Conservation (phyloP, 805 yeast species). For the Hanseniaspora occidentalis region DNA sequence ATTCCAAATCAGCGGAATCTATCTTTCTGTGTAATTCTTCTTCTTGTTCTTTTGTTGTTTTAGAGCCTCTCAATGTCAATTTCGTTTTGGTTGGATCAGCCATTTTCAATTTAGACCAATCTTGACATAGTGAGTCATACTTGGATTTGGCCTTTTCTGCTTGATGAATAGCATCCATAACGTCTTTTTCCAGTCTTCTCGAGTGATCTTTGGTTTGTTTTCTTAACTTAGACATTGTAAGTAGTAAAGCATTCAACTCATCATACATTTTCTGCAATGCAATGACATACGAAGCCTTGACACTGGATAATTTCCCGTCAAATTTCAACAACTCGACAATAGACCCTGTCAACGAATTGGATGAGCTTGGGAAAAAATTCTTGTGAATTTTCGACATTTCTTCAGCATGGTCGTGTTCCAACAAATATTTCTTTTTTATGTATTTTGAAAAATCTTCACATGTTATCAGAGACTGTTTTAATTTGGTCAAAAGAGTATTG, state of each 20-base stretch:
- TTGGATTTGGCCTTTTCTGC: slow-evolving; percentile 82
- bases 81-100: slow-evolving; percentile 79
- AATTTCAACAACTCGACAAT: slow-evolving; percentile 59
- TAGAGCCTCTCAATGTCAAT: slow-evolving; percentile 67
- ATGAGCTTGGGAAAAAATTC: slow-evolving; percentile 24
- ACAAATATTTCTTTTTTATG: slow-evolving; percentile 61
- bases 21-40: slow-evolving; percentile 78
- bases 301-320: slow-evolving; percentile 65
- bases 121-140: slow-evolving; percentile 72
- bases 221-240: slow-evolving; percentile 58
- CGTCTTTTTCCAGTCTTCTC: slow-evolving; percentile 70
- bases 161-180: slow-evolving; percentile 61
- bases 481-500: slow-evolving; percentile 54
- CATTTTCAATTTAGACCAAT: slow-evolving; percentile 67
- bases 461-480: slow-evolving; percentile 69
- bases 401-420: slow-evolving; percentile 66
- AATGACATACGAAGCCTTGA: slow-evolving; percentile 63
- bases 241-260: slow-evolving; percentile 60
- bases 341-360: slow-evolving; percentile 48
- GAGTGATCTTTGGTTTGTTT: slow-evolving; percentile 75
- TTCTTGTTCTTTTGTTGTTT: slow-evolving; percentile 72
- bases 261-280: slow-evolving; percentile 78
- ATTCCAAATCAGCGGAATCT: slow-evolving; percentile 76
- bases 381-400: slow-evolving; percentile 63
- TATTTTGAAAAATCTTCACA: slow-evolving; percentile 79